phyloP scores from a whole-genome alignment of 495 filamentous ascomycete species.

The Talaromyces wortmannii region DNA sequence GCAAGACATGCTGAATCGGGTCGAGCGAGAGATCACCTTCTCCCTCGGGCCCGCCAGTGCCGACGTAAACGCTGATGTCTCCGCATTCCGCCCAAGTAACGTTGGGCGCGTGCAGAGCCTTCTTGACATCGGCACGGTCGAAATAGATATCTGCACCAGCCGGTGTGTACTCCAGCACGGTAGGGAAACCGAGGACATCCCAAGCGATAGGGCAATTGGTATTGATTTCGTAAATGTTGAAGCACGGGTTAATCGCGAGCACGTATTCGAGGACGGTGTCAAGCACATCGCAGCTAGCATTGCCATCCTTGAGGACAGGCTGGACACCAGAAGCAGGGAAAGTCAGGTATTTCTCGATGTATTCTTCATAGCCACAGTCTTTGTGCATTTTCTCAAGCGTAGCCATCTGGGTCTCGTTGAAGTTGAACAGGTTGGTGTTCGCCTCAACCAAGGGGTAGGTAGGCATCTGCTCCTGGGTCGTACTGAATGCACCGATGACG shows the following conservation, averaged over 20 bases:
- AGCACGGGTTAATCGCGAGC: slow-evolving; percentile 50
- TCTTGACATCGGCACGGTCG: slow-evolving; percentile 49
- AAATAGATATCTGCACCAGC: slow-evolving; percentile 46
- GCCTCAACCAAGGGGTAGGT: slow-evolving; percentile 41
- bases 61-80: slow-evolving; percentile 33
- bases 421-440: slow-evolving; percentile 48
- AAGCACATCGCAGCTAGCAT: slow-evolving; percentile 45
- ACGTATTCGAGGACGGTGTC: slow-evolving; percentile 39
- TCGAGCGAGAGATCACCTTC: slow-evolving; percentile 34
- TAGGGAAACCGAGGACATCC: slow-evolving; percentile 44
- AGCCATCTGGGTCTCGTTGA: slow-evolving; percentile 47
- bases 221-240: slow-evolving; percentile 51
- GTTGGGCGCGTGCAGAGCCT: slow-evolving; percentile 46
- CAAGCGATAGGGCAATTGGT: slow-evolving; percentile 34
- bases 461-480: slow-evolving; percentile 31
- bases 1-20: slow-evolving; percentile 43
- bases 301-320: slow-evolving; percentile 25
- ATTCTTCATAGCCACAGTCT: slow-evolving; percentile 49
- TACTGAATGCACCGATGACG: slow-evolving; percentile 34
- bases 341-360: slow-evolving; percentile 46
- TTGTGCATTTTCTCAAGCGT: slow-evolving; percentile 41
- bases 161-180: slow-evolving; percentile 28
- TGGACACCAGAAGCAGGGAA: slow-evolving; percentile 43
- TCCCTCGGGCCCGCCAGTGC: slow-evolving; percentile 22
- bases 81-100: slow-evolving; percentile 37